Evolutionary conservation across 2,329 filamentous ascomycete genomes (phyloP).

Genomic region (Penicillium corylophilum): DNA sequence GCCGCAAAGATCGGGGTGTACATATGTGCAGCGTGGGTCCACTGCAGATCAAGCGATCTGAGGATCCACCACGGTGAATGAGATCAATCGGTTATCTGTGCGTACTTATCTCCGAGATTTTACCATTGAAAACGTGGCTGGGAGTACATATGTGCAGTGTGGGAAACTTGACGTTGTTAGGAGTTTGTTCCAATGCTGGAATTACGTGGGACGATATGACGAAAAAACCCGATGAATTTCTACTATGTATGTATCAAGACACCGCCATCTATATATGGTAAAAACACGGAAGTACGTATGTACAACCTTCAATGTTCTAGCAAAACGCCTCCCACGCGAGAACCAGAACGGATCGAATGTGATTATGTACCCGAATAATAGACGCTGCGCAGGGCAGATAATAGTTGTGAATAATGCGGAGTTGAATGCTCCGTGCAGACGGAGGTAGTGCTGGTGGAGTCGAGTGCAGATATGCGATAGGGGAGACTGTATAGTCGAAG

Average conservation of each 20-base stretch:
- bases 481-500: not conserved
- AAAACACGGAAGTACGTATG: slow-evolving; percentile 2
- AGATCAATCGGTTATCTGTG: no score
- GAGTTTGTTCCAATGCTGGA: no score
- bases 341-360: not conserved
- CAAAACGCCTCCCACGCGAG: not conserved
- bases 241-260: not conserved
- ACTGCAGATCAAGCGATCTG: no score
- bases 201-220: not conserved
- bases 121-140: no score
- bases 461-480: not conserved
- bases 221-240: not conserved
- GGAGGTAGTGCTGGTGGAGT: not conserved
- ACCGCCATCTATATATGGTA: not conserved
- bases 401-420: not conserved
- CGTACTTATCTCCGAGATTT: no score
- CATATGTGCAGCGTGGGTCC: no score
- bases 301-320: slow-evolving; percentile 4
- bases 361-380: not conserved
- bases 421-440: not conserved
- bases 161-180: no score
- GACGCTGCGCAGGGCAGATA: slow-evolving; percentile 1
- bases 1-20: no score
- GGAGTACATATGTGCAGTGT: no score
- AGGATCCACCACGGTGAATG: no score